These are phyloP conservation scores for Ophiocordyceps unilateralis DNA, from an alignment of 2,329 filamentous ascomycete genomes.

Conservation along the genomic window DNA sequence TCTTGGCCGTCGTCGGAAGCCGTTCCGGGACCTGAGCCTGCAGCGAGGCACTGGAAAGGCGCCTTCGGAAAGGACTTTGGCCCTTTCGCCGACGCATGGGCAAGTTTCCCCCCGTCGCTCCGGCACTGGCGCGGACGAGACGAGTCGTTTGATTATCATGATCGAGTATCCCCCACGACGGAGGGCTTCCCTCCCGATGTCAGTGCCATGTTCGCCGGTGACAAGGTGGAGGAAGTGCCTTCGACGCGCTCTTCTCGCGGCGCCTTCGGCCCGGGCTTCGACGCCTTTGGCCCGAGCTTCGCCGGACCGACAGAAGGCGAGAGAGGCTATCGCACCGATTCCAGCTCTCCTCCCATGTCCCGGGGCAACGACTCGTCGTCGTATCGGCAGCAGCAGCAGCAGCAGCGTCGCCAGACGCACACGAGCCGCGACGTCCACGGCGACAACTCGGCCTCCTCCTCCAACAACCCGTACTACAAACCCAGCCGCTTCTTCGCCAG, in stretches of 20 bases:
- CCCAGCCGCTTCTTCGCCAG: constrained; percentile 7
- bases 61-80: not conserved
- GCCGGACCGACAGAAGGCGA: too few relatives aligned
- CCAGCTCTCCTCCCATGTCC: not conserved
- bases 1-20: not conserved
- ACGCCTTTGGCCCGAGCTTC: too few relatives aligned
- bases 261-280: too few relatives aligned
- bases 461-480: constrained; percentile 17
- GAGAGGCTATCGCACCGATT: not conserved
- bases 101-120: too few relatives aligned
- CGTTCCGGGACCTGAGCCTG: not conserved
- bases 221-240: not conserved
- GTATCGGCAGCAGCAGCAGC: not conserved
- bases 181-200: constrained; percentile 1
- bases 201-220: not conserved
- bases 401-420: not conserved
- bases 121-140: not conserved
- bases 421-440: constrained; percentile 4
- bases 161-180: not conserved
- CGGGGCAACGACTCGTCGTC: not conserved
- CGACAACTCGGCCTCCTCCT: constrained; percentile 6
- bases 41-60: not conserved
- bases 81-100: not conserved
- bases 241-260: constrained; percentile 2
- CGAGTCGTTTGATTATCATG: not conserved